Percentiles rank a stretch among this genome's conserved stretches.
These are phyloP conservation scores for Macrophomina tecta DNA, from an alignment of 2,329 filamentous ascomycete genomes.

Conservation along the genomic window DNA sequence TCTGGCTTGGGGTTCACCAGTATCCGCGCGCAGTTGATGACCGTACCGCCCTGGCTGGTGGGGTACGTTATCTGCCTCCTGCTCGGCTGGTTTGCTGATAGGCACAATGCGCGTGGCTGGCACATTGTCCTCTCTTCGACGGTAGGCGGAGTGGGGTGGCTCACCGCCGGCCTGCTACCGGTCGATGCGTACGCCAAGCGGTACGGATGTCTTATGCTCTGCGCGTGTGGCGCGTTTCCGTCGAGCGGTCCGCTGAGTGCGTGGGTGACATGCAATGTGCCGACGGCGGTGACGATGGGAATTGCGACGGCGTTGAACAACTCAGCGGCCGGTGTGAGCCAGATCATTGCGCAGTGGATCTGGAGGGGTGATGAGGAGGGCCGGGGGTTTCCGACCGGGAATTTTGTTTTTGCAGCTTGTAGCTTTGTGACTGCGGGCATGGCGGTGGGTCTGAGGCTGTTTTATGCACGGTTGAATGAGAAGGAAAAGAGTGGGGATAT, in stretches of 20 bases:
- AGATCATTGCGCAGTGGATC: conserved; percentile 51
- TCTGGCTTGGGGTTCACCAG: conserved; percentile 49
- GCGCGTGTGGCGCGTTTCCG: conserved; percentile 47
- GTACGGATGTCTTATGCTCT: conserved; percentile 48
- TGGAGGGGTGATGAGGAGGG: conserved; percentile 42
- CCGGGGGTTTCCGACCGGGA: conserved; percentile 47
- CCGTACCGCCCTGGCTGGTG: conserved; percentile 46
- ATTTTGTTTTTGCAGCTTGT: conserved; percentile 49
- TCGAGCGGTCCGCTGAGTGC: conserved; percentile 44
- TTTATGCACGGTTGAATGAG: conserved; percentile 39
- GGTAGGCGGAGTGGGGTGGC: conserved; percentile 41
- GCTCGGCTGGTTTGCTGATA: conserved; percentile 36
- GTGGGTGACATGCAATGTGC: conserved; percentile 50
- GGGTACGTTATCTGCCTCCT: conserved; percentile 38
- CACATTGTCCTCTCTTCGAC: conserved; percentile 36
- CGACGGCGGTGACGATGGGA: conserved; percentile 44
- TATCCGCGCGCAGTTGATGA: conserved; percentile 49
- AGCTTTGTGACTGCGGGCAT: conserved; percentile 41
- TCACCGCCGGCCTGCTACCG: conserved; percentile 41
- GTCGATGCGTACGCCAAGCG: conserved; percentile 33
- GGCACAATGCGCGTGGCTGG: conserved; percentile 33
- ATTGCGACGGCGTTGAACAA: conserved; percentile 49
- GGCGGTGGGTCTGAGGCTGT: conserved; percentile 36
- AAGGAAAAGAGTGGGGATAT: conserved; percentile 32
- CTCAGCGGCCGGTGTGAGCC: conserved; percentile 44